A percentile compares a stretch with the other conserved stretches of the same genome.
phyloP scores from a whole-genome alignment of 2,329 filamentous ascomycete species.

The Aspergillus sp. region DNA sequence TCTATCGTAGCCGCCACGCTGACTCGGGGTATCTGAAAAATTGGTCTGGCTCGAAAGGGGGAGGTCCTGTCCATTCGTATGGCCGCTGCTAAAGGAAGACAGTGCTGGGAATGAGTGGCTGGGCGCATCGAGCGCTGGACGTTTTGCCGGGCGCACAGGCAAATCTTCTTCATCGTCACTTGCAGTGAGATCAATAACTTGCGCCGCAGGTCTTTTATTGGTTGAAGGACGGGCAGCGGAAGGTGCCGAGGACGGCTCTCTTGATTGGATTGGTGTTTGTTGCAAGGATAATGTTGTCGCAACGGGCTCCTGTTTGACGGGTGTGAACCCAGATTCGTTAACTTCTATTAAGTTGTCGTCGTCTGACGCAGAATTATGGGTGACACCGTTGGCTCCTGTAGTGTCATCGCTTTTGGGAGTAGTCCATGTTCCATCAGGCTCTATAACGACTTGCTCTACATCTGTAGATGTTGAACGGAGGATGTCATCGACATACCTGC shows the following conservation, averaged over 20 bases:
- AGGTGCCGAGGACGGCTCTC: conserved; percentile 33
- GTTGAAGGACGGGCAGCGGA: conserved; percentile 29
- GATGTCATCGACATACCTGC: conserved; percentile 80
- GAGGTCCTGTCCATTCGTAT: conserved; percentile 15
- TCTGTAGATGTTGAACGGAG: conserved; percentile 63
- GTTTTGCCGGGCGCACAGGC: conserved; percentile 30
- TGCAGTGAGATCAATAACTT: conserved; percentile 50
- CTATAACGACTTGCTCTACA: conserved; percentile 80
- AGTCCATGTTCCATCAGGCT: conserved; percentile 77
- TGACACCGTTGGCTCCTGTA: conserved; percentile 31
- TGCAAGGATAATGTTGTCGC: conserved; percentile 20
- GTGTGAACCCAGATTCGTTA: conserved; percentile 26
- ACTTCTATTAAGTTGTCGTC: conserved; percentile 49
- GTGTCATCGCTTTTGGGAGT: conserved; percentile 39
- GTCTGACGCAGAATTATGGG: conserved; percentile 32
- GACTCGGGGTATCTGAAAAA: conserved; percentile 7
- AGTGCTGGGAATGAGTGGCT: conserved; percentile 16
- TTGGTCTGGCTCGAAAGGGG: conserved; percentile 12
- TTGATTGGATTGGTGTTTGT: conserved; percentile 28
- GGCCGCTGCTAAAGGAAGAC: conserved; percentile 14
- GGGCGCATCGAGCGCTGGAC: conserved; percentile 19
- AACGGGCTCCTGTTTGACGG: conserved; percentile 33
- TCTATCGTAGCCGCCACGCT: conserved; percentile 9
- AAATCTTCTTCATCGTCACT: conserved; percentile 46
- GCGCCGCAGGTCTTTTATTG: conserved; percentile 42